Conservation (phyloP, 2,329 filamentous ascomycete species). For the Fragosphaeria purpurea region DNA sequence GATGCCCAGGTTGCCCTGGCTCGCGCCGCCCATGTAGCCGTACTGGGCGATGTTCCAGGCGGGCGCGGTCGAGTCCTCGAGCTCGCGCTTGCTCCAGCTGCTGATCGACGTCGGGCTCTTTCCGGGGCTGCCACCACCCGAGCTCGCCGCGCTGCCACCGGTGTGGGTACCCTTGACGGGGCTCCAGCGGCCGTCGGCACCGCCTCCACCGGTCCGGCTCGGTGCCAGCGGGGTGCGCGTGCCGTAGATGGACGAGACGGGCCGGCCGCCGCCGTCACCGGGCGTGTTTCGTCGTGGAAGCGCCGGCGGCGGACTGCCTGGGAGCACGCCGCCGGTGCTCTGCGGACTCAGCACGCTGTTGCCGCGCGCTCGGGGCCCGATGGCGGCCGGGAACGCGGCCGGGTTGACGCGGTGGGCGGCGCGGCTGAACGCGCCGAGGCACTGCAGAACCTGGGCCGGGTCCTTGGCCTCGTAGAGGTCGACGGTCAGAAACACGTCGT, state of each 20-base stretch:
- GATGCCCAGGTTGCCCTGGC: constrained; percentile 89
- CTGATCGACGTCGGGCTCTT: constrained; percentile 55
- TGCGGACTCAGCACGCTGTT: constrained; percentile 54
- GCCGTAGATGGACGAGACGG: constrained; percentile 36
- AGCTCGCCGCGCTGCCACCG: constrained; percentile 43
- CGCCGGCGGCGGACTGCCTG: not conserved
- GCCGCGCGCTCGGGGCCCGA: constrained; percentile 52
- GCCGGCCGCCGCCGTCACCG: constrained; percentile 16
- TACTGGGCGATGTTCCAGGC: constrained; percentile 99
- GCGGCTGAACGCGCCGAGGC: constrained; percentile 82
- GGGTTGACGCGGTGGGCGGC: constrained; percentile 69
- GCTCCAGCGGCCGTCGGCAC: constrained; percentile 44
- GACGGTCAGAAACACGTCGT: constrained; percentile 94
- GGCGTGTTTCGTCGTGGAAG: not conserved
- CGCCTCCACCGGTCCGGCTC: constrained; percentile 40
- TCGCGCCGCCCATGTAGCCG: constrained; percentile 95
- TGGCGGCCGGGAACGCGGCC: constrained; percentile 58
- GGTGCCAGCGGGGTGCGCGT: constrained; percentile 31
- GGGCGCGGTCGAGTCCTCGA: constrained; percentile 71
- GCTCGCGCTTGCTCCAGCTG: constrained; percentile 80
- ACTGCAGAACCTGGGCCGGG: constrained; percentile 90
- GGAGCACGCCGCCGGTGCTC: constrained; percentile 39
- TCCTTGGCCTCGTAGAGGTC: constrained; percentile 95
- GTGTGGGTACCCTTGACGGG: constrained; percentile 39
- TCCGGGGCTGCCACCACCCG: constrained; percentile 42